Evolutionary conservation across 345 rosid species (phyloP), one percentile per base, ranked within the genome.

Genomic region (Lumnitzera littorea): DNA sequence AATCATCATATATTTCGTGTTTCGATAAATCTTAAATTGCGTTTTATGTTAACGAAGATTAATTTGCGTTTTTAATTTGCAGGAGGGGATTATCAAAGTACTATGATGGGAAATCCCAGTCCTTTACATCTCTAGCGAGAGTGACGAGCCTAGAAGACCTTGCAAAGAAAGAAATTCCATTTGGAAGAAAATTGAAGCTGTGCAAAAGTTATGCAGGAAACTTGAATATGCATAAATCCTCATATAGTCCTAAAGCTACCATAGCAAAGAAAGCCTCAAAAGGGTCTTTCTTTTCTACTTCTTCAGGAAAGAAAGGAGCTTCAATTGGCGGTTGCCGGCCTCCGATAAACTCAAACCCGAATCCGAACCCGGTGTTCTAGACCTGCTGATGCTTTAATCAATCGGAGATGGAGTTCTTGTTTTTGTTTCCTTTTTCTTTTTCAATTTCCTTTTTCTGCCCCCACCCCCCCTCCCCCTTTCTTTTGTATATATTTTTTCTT

Each of bases 21-120:
- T 36, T 9, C 43, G 10, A 36, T 36, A 1, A 36, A 36, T 4
- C 11, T 51, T 51, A 51, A n/a, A 2, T 51, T 51, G 3, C 2
- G 0, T 51, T 51, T 51, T 15, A 6, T 4, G 46, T 12, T 0
- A 4, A 11, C 15, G 55, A 20, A 16, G 4, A 16, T 16, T 12
- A 53, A 53, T 20, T 24, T 15, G 52, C 8, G 11, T 15, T 7
- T 20, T 20, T 51, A 12, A 25, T 62, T 15, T 12, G 62, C 83
- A 89, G 95, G 72, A 78, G 88, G 60, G 96, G 95, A 16, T 68
- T 92, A 20, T 92, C 98, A 29, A 84, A 80, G 58, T 86, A 68
- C 64, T 92, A 87, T 46, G 63, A 82, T 50, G 98, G 98, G 57
- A 87, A 80, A 69, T 85, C 94, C 3, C 88, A 84, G 23, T 92